Base-by-base conservation (phyloP, 257 asterid genomes). In the Solanum ossicruentum region DNA sequence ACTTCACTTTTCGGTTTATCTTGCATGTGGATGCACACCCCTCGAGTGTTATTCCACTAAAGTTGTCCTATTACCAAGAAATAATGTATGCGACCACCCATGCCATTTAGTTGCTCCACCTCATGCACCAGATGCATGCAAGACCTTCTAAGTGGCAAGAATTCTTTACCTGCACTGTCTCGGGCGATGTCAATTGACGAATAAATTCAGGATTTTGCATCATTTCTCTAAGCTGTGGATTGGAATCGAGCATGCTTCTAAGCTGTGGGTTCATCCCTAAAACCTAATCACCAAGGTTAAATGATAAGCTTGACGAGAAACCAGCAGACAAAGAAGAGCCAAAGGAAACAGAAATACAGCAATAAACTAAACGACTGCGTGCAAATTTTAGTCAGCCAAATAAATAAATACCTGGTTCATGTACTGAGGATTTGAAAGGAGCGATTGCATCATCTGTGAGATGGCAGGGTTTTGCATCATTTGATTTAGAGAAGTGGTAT, bases 381-480 rank as follows among this genome's bases (percentile, higher is more conserved):
- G 47, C 57, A 47, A 12, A 60, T 13, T 17, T 16, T 15, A 12
- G 47, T 79, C 70, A 70, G 66, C 28, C 43, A 26, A 60, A 82
- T 71, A 52, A 56, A 79, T 60, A 86, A 71, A 52, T 71, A 92
- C 95, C 92, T 92, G 93, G 88, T 88, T 90, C 91, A 89, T 87
- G 87, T 87, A 86, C 89, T 91, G 93, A 77, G 95, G 93, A 83
- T 86, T 90, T 58, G 95, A 89, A 43, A 92, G 87, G 71, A 89
- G 84, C 75, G 88, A 88, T 39, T 88, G 91, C 91, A 88, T 87
- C 92, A 91, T 90, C 85, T 90, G 91, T 63, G 92, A 85, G 23
- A 88, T 75, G 54, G 91, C 90, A 16, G 95, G 95, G 86, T 92
- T 91, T 80, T 91, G 93, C 93, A 91, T 87, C 86, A 92, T 23